Base-by-base conservation (phyloP, 2,329 filamentous ascomycete species). In the Chaetomium sp. region DNA sequence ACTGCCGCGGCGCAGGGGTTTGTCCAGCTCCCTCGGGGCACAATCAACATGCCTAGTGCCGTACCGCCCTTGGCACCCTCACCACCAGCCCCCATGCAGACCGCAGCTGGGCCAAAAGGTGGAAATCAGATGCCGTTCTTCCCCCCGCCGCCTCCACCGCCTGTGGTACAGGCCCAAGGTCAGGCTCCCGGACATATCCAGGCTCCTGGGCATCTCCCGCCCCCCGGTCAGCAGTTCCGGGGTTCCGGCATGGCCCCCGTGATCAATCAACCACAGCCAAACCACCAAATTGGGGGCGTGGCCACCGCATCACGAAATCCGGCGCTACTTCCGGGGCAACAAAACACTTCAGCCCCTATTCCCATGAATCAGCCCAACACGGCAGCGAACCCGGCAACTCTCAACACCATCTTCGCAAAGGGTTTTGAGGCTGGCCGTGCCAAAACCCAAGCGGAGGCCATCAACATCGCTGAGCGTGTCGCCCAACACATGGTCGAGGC, bases 371-470 rank as follows among this genome's bases (percentile, higher is more conserved):
- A 27, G 19, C 19, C 19, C 2, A 27, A 27, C 19, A 27, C 19
- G 35, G 27, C 41, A n/a, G 19, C 11, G 35, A 9, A 10, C 14
- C 37, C 27, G 27, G 33, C 27, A 10, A 48, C 35, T 43, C 48
- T 19, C 46, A 41, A 9, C 42, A 54, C 12, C 19, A 50, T 58
- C 36, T 44, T 45, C 44, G 19, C 19, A 2, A 27, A 27, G 19
- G 19, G 19, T 2, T 27, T 27, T 3, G 19, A 27, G 19, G 19
- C 19, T 27, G 19, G 19, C 19, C 19, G 19, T 27, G 27, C 50
- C 40, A 54, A 33, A 5, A 56, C 48, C n/a, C 58, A 58, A 32
- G 48, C 56, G 6, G 58, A 60, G 35, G 58, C 56, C 3, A 44
- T 56, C 40, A n/a, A 27, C 19, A 53, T 56, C 50, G 53, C 53